phyloP scores from a whole-genome alignment of 2,329 filamentous ascomycete species.

The Colletotrichum sp. region DNA sequence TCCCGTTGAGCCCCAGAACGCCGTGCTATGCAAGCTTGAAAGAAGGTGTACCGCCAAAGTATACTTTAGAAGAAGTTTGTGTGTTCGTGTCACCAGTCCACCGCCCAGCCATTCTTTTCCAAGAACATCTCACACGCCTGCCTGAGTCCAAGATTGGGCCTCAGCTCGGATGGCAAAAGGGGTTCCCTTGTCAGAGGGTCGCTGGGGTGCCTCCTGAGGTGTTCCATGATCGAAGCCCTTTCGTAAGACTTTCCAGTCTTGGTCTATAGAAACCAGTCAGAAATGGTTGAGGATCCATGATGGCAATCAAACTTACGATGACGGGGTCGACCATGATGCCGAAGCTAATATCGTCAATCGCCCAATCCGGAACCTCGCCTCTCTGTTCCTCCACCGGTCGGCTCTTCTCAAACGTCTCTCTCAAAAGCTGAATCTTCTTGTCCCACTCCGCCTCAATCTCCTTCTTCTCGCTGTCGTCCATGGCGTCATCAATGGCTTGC shows the following conservation, averaged over 20 bases:
- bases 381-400: conserved; percentile 47
- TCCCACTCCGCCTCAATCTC: conserved; percentile 54
- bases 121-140: conserved; percentile 87
- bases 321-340: conserved; percentile 76
- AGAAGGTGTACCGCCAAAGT: not conserved
- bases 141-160: conserved; percentile 82
- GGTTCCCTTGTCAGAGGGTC: conserved; percentile 87
- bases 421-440: conserved; percentile 49
- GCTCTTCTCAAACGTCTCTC: conserved; percentile 57
- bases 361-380: conserved; percentile 75
- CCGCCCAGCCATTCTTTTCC: conserved; percentile 87
- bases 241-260: conserved; percentile 93
- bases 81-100: conserved; percentile 73
- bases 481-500: conserved; percentile 39
- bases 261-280: conserved; percentile 52
- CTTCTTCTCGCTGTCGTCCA: conserved; percentile 51
- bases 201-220: conserved; percentile 74
- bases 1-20: not conserved
- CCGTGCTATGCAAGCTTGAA: conserved; percentile 11
- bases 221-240: conserved; percentile 82
- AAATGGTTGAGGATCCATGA: not conserved
- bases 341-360: conserved; percentile 78
- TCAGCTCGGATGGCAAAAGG: conserved; percentile 70
- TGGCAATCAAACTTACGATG: conserved; percentile 43
- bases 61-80: not conserved